A percentile compares a stretch with the other conserved stretches of the same genome.
Evolutionary conservation across 2,329 filamentous ascomycete species (phyloP).

Genomic region (Neopestalotiopsis sp.): DNA sequence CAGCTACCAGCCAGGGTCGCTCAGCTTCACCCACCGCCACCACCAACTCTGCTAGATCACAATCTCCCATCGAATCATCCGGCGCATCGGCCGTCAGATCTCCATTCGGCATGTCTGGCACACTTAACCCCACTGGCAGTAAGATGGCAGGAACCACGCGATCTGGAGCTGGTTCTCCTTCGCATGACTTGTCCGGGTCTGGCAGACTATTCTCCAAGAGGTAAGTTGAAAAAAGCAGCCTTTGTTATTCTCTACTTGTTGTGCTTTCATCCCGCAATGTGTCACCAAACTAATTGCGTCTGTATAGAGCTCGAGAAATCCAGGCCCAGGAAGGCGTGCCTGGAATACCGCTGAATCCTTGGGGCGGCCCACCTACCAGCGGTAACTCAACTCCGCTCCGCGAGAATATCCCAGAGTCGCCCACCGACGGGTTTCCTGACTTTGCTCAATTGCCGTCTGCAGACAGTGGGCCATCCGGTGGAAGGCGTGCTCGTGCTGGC

Average conservation of each 20-base stretch:
- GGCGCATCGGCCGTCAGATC: constrained; percentile 63
- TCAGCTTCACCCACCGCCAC: constrained; percentile 81
- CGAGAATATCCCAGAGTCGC: constrained; percentile 97
- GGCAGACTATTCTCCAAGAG: constrained; percentile 86
- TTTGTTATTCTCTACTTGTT: too few species aligned
- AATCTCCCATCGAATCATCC: constrained; percentile 77
- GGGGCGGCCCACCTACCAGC: constrained; percentile 95
- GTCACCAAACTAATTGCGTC: not conserved
- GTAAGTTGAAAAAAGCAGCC: constrained; percentile 51
- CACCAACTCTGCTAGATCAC: constrained; percentile 55
- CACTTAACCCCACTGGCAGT: constrained; percentile 63
- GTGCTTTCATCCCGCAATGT: not conserved
- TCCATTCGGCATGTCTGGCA: constrained; percentile 72
- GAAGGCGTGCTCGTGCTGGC: constrained; percentile 83
- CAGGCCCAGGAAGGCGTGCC: constrained; percentile 81
- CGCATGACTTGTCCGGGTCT: constrained; percentile 80
- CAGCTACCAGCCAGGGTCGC: constrained; percentile 72
- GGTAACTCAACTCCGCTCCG: constrained; percentile 95
- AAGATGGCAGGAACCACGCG: constrained; percentile 68
- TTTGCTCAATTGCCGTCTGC: constrained; percentile 76
- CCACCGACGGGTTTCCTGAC: constrained; percentile 93
- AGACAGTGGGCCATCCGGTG: constrained; percentile 67
- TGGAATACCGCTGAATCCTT: constrained; percentile 74
- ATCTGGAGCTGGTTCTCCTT: constrained; percentile 93
- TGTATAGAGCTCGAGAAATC: constrained; percentile 84